Evolutionary conservation across 2,329 filamentous ascomycete species (phyloP).

Genomic region (Tetracladium maxilliforme): DNA sequence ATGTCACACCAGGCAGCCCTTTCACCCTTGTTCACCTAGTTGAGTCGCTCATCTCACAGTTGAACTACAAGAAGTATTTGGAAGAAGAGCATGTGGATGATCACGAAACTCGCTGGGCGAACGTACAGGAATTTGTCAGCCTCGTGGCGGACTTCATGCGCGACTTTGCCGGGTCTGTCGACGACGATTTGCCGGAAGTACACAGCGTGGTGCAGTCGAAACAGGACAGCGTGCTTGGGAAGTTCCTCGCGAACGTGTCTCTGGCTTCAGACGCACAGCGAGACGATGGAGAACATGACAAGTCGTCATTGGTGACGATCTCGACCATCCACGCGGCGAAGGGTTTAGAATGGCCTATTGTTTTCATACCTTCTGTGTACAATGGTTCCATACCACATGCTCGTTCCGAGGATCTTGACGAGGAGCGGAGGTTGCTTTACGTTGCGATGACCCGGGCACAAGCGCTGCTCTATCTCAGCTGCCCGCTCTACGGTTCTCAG

Average conservation of each 20-base stretch:
- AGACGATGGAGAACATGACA: constrained; percentile 39
- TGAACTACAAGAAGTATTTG: constrained; percentile 67
- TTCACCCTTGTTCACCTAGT: constrained; percentile 31
- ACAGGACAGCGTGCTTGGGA: constrained; percentile 49
- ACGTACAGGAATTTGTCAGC: constrained; percentile 74
- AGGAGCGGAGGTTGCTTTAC: constrained; percentile 80
- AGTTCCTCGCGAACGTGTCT: constrained; percentile 80
- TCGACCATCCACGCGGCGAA: constrained; percentile 96
- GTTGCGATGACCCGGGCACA: constrained; percentile 95
- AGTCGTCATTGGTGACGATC: constrained; percentile 60
- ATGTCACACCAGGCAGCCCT: constrained; percentile 13
- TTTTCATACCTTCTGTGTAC: constrained; percentile 84
- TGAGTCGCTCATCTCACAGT: constrained; percentile 30
- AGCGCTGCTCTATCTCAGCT: constrained; percentile 72
- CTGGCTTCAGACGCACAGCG: constrained; percentile 68
- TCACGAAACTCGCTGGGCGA: constrained; percentile 69
- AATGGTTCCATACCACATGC: constrained; percentile 84
- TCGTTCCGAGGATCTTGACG: constrained; percentile 69
- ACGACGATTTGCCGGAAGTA: constrained; percentile 48
- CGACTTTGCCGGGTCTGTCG: constrained; percentile 24
- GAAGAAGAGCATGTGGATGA: constrained; percentile 58
- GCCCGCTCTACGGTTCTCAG: constrained; percentile 52
- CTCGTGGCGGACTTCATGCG: constrained; percentile 60
- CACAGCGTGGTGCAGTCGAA: constrained; percentile 56
- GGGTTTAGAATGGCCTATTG: constrained; percentile 88